Evolutionary conservation across 768 basidiomycete species (phyloP).

Genomic region (Podaxis sp.): DNA sequence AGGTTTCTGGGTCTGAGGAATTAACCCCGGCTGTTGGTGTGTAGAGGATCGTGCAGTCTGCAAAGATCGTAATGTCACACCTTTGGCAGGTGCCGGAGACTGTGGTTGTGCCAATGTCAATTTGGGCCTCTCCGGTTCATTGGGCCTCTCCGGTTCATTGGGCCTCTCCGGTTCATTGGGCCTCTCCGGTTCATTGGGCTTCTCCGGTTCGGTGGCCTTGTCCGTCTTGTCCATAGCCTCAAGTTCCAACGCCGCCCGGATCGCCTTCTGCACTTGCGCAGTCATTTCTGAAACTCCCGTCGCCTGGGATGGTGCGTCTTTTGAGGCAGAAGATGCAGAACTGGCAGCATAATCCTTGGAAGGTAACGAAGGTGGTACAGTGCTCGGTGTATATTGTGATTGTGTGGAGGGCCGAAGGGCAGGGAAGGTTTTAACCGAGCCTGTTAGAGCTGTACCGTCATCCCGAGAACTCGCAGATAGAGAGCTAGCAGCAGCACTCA

Average conservation of each 20-base stretch:
- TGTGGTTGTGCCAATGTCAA: conserved; percentile 19
- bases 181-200: conserved; percentile 15
- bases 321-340: conserved; percentile 17
- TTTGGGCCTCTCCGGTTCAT: conserved; percentile 19
- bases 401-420: conserved; percentile 65
- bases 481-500: conserved; percentile 41
- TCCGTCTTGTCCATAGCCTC: conserved; percentile 49
- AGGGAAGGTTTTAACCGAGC: conserved; percentile 74
- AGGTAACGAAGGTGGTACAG: conserved; percentile 27
- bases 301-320: conserved; percentile 22
- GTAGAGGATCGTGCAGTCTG: conserved; percentile 9
- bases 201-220: conserved; percentile 15
- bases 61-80: conserved; percentile 1
- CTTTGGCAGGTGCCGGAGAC: conserved; percentile 18
- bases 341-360: conserved; percentile 27
- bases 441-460: conserved; percentile 51
- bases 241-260: conserved; percentile 63
- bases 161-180: background rate
- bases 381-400: conserved; percentile 43
- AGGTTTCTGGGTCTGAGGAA: background rate
- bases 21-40: conserved; percentile 1
- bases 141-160: background rate
- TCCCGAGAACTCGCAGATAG: conserved; percentile 55
- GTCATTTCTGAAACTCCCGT: conserved; percentile 47
- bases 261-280: conserved; percentile 62